These are phyloP conservation scores for Thermochaetoides thermophila DNA, from an alignment of 495 filamentous ascomycete species.

Conservation along the genomic window DNA sequence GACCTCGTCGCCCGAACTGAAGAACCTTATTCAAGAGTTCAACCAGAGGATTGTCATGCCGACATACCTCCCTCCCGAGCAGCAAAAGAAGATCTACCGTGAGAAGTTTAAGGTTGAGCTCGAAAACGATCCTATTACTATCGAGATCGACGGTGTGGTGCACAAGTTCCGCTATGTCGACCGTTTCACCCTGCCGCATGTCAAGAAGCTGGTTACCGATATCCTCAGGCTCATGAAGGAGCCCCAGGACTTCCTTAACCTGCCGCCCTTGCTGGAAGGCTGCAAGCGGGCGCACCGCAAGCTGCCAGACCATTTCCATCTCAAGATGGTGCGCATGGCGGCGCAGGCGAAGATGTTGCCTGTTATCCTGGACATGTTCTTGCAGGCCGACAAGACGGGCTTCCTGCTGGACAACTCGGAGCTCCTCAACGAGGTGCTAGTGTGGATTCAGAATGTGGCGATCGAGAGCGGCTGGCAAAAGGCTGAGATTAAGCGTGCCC, in stretches of 20 bases:
- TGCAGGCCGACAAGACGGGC: slow-evolving; percentile 31
- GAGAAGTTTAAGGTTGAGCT: slow-evolving; percentile 36
- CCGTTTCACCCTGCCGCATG: slow-evolving; percentile 15
- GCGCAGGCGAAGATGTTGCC: slow-evolving; percentile 25
- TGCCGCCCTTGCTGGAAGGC: slow-evolving; percentile 43
- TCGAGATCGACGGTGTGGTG: slow-evolving; percentile 44
- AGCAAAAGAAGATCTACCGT: slow-evolving; percentile 41
- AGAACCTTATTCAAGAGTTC: slow-evolving; percentile 33
- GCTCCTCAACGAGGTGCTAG: slow-evolving; percentile 34
- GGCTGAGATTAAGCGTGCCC: slow-evolving; percentile 19
- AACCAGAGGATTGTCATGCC: slow-evolving; percentile 52
- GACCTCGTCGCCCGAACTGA: slow-evolving; percentile 21
- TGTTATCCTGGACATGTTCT: slow-evolving; percentile 39
- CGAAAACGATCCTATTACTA: slow-evolving; percentile 40
- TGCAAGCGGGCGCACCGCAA: slow-evolving; percentile 22
- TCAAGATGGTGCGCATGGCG: slow-evolving; percentile 29
- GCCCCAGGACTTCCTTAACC: slow-evolving; percentile 43
- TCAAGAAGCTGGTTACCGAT: slow-evolving; percentile 20
- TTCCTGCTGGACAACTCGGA: slow-evolving; percentile 30
- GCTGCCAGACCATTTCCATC: slow-evolving; percentile 16
- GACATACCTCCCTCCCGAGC: slow-evolving; percentile 36
- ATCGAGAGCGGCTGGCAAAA: slow-evolving; percentile 26
- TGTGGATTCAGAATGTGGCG: slow-evolving; percentile 34
- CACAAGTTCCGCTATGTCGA: slow-evolving; percentile 39
- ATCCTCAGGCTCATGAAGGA: slow-evolving; percentile 37